Evolutionary conservation across 2,329 filamentous ascomycete species (phyloP).

Genomic region (Claviceps paspali): DNA sequence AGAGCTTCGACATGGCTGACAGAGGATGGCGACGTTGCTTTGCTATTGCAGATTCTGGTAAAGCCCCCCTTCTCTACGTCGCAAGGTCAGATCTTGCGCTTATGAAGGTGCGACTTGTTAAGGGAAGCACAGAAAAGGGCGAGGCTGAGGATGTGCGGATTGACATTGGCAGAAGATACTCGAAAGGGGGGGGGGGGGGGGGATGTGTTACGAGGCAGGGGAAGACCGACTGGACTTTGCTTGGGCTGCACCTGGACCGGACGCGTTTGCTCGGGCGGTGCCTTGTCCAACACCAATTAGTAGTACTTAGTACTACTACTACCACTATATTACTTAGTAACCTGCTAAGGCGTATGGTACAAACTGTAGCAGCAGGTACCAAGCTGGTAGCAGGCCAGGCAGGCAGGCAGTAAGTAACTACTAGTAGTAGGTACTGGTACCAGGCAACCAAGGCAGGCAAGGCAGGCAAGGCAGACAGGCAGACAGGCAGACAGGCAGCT

Average conservation of each 20-base stretch:
- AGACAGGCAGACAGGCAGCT: too few relatives aligned
- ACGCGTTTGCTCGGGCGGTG: background rate
- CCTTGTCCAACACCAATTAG: too few relatives aligned
- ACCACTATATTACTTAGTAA: too few relatives aligned
- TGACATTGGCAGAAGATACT: constrained; percentile 4
- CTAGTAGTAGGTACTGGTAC: too few relatives aligned
- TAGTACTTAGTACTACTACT: too few relatives aligned
- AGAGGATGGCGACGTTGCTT: constrained; percentile 4
- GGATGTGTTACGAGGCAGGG: constrained; percentile 2
- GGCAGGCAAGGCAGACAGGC: too few relatives aligned
- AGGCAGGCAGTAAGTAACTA: too few relatives aligned
- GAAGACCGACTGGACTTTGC: background rate
- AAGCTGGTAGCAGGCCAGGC: too few relatives aligned
- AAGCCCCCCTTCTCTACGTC: background rate
- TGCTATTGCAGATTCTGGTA: background rate
- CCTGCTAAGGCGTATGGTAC: too few relatives aligned
- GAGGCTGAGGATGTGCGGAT: constrained; percentile 4
- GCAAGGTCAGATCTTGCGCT: background rate
- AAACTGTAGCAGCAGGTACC: too few relatives aligned
- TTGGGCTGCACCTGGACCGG: background rate
- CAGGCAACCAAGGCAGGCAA: too few relatives aligned
- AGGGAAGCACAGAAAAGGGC: background rate
- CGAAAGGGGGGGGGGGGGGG: background rate
- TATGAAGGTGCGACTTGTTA: background rate
- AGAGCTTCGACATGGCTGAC: constrained; percentile 71